These are phyloP conservation scores for Candida sphagnicola DNA, from an alignment of 805 yeast genomes.

Conservation along the genomic window DNA sequence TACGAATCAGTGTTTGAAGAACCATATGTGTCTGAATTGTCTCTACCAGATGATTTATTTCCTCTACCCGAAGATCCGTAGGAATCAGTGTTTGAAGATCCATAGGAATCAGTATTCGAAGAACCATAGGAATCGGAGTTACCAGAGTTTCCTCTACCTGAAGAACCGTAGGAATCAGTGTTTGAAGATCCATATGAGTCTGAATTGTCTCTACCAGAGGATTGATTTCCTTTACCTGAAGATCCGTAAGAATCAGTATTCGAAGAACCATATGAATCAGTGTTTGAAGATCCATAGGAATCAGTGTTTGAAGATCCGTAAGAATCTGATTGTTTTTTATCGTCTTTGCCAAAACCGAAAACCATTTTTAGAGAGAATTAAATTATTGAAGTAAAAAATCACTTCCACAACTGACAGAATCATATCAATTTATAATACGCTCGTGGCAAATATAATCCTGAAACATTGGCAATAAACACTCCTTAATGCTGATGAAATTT, in stretches of 20 bases:
- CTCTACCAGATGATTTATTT: constrained; percentile 14
- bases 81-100: constrained; percentile 7
- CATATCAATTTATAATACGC: too few species aligned
- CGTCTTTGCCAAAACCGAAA: constrained; percentile 30
- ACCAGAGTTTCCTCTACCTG: constrained; percentile 2
- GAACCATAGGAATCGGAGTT: constrained; percentile 14
- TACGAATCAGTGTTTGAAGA: constrained; percentile 15
- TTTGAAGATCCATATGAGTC: constrained; percentile 17
- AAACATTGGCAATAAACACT: background rate
- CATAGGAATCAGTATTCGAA: constrained; percentile 8
- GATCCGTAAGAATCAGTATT: constrained; percentile 11
- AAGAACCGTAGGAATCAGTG: constrained; percentile 8
- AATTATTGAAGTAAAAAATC: constrained; percentile 1
- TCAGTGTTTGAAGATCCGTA: constrained; percentile 3
- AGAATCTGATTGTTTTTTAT: constrained; percentile 17
- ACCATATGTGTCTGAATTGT: constrained; percentile 16
- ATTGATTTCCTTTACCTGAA: constrained; percentile 3
- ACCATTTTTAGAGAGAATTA: constrained; percentile 19
- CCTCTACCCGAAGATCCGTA: constrained; percentile 12
- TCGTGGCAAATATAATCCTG: background rate
- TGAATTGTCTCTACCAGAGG: background rate
- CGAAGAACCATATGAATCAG: constrained; percentile 6
- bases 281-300: constrained; percentile 15
- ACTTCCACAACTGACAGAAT: too few species aligned
- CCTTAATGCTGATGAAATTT: background rate